phyloP scores from a whole-genome alignment of 129 eudicot species.

The Artemisia annua region DNA sequence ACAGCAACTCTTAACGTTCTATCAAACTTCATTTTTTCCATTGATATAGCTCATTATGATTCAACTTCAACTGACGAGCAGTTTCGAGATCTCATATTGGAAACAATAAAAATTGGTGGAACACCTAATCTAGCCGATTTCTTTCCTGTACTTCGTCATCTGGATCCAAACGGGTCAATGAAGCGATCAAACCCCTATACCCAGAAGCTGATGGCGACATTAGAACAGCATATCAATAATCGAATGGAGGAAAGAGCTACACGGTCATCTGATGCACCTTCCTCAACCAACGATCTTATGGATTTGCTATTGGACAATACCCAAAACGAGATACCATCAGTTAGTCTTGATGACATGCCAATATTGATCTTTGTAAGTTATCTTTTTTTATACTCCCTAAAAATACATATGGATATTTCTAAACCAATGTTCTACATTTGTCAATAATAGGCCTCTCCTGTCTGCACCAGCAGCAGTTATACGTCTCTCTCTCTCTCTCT shows the following conservation, averaged over 20 bases:
- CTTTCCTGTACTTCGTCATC: conserved; percentile 28
- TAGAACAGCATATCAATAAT: conserved; percentile 16
- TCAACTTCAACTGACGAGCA: conserved; percentile 1
- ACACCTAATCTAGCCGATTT: conserved; percentile 29
- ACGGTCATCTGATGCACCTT: not conserved
- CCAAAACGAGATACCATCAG: conserved; percentile 6
- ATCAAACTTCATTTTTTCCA: conserved; percentile 37
- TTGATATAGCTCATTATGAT: too few relatives aligned
- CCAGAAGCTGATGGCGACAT: conserved; percentile 22
- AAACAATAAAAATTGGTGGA: conserved; percentile 33
- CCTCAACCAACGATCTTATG: conserved; percentile 26
- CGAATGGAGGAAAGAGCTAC: conserved; percentile 17
- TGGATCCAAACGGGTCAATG: conserved; percentile 25
- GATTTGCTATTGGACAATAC: conserved; percentile 27
- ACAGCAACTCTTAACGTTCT: conserved; percentile 33
- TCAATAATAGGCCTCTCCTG: too few relatives aligned
- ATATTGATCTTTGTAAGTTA: conserved; percentile 29
- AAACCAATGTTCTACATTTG: too few relatives aligned
- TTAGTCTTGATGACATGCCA: conserved; percentile 18
- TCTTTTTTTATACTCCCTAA: not conserved
- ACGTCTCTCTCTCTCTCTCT: too few relatives aligned
- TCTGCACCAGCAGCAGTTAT: too few relatives aligned
- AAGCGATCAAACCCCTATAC: not conserved
- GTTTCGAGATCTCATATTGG: conserved; percentile 17
- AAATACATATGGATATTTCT: too few relatives aligned